Evolutionary conservation across 1,284 basidiomycete genomes (phyloP), one percentile per base, ranked within the genome.

Genomic region (Boletus albobrunnescens): DNA sequence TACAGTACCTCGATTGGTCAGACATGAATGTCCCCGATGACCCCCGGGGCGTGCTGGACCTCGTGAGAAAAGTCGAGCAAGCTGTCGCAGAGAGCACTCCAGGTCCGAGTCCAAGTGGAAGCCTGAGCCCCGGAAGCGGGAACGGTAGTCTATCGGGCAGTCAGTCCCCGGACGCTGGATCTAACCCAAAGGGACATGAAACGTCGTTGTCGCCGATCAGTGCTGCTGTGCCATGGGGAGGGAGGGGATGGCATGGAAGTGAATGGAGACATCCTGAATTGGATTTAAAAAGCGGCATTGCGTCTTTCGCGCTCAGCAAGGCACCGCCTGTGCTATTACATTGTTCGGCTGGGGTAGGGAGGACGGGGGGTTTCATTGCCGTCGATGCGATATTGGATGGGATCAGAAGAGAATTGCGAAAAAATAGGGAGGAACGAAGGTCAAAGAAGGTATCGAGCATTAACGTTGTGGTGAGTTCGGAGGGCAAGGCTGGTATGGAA

Each of bases 1-100:
- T 95, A 38, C 93, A 97, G 65, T 95, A 91, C 60, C 75, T 93
- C 40, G 84, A 85, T 26, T 97, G 93, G 93, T 91, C 92, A 2
- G 93, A 97, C 61, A 87, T 95, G 71, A 93, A 94, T 63, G 91
- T 96, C 3, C 93, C 94, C 1, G 82, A 87, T 9, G 81, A 89
- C 48, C 83, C 92, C 0, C 71, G 77, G 5, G 84, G 84, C 4
- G 70, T 96, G 22, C 68, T 95, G 35, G 71, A 76, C 5, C 75
- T 96, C 27, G 79, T 95, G 49, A 77, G 77, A 27, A 76, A 81
- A 41, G 77, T 82, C 0, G 81, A 84, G 41, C 69, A 71, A 30
- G 74, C 75, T 4, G 71, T 75, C 6, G 56, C 61, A 35, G 72
- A 73, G 52, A 74, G 73, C 6, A 68, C 63, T 6, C 60, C 52